Evolutionary conservation across 2,329 filamentous ascomycete genomes (phyloP).

Genomic region (Monilinia polystroma): DNA sequence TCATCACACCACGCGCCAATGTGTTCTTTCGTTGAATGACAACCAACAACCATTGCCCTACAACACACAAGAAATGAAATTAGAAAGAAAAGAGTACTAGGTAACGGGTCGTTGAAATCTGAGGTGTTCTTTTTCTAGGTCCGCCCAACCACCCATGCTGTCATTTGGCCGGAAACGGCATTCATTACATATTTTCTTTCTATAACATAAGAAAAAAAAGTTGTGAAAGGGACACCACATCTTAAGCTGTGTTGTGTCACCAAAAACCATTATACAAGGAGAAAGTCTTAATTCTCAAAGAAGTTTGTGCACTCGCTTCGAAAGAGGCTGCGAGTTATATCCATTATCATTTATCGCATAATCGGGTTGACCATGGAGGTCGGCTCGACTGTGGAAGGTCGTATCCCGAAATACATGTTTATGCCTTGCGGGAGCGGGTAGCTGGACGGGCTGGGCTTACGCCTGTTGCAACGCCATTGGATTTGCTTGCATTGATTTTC

Average conservation of each 20-base stretch:
- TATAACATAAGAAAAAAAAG: constrained; percentile 8
- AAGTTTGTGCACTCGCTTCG: constrained; percentile 24
- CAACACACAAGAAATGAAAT: constrained; percentile 28
- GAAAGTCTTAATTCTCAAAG: constrained; percentile 26
- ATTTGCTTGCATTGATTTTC: constrained; percentile 50
- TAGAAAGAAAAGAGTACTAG: constrained; percentile 5
- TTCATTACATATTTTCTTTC: constrained; percentile 18
- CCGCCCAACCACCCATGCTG: constrained; percentile 15
- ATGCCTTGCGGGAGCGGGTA: constrained; percentile 42
- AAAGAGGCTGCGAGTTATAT: constrained; percentile 16
- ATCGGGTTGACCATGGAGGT: constrained; percentile 6
- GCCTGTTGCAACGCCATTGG: constrained; percentile 49
- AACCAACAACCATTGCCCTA: constrained; percentile 25
- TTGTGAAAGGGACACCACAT: not conserved
- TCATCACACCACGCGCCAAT: constrained; percentile 17
- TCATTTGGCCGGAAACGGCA: constrained; percentile 4
- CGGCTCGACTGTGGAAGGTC: constrained; percentile 9
- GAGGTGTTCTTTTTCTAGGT: constrained; percentile 15
- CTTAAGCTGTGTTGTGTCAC: constrained; percentile 2
- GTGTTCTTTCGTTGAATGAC: constrained; percentile 9
- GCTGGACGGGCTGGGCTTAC: constrained; percentile 36
- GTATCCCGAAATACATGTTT: constrained; percentile 25
- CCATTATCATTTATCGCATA: constrained; percentile 21
- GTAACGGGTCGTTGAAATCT: constrained; percentile 14
- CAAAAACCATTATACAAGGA: constrained; percentile 19